Conservation (phyloP, 805 yeast species). For the Millerozyma acaciae region DNA sequence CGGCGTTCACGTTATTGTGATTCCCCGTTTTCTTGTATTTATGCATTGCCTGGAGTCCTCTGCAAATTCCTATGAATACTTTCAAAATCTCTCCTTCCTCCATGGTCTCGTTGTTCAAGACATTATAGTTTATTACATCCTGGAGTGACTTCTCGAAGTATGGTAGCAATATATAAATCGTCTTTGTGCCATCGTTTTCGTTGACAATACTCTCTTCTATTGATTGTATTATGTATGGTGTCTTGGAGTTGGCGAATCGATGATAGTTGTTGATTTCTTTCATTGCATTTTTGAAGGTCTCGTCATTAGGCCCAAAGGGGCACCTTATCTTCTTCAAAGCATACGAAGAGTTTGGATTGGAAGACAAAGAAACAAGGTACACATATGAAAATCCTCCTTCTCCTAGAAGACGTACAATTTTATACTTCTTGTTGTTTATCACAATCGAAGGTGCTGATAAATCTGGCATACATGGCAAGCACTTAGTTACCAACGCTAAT, state of each 20-base stretch:
- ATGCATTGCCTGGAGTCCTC: constrained; percentile 78
- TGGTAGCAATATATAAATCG: constrained; percentile 77
- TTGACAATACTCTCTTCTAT: constrained; percentile 69
- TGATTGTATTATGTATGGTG: constrained; percentile 64
- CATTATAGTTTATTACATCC: constrained; percentile 66
- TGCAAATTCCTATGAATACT: constrained; percentile 63
- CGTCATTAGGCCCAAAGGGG: constrained; percentile 78
- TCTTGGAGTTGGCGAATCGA: constrained; percentile 50
- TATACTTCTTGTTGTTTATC: constrained; percentile 60
- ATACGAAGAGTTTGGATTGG: constrained; percentile 44
- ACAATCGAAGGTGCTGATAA: constrained; percentile 50
- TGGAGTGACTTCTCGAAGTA: constrained; percentile 71
- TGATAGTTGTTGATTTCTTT: constrained; percentile 73
- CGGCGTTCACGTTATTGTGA: constrained; percentile 6
- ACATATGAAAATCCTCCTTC: constrained; percentile 91
- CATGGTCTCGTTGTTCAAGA: constrained; percentile 50
- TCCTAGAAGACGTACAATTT: constrained; percentile 69
- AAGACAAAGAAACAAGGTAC: constrained; percentile 59
- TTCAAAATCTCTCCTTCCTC: constrained; percentile 62
- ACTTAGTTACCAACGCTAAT: constrained; percentile 19
- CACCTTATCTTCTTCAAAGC: constrained; percentile 87
- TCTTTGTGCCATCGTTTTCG: constrained; percentile 75
- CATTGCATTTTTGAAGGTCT: constrained; percentile 58
- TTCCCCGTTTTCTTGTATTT: constrained; percentile 38
- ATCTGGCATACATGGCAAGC: constrained; percentile 46